Evolutionary conservation across 129 eudicot species (phyloP), one percentile per base, ranked within the genome.

Genomic region (Centella asiatica): DNA sequence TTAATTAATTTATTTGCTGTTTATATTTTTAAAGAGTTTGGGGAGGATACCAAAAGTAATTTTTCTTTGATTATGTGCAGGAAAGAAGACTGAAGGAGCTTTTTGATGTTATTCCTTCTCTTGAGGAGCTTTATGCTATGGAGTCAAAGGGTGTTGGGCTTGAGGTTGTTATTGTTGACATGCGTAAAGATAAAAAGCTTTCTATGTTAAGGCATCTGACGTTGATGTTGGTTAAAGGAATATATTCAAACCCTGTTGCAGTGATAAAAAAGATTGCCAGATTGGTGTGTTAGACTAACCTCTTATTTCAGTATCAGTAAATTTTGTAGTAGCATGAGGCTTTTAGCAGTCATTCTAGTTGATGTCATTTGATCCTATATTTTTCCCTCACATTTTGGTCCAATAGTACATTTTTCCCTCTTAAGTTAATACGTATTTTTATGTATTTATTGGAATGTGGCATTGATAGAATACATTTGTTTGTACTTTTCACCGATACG

Each of bases 1-100:
- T n/a, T n/a, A n/a, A n/a, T n/a, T n/a, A n/a, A n/a, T n/a, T n/a
- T n/a, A n/a, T n/a, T n/a, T n/a, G n/a, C n/a, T n/a, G n/a, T 45
- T 49, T 2, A 11, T n/a, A 31, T 18, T 5, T 34, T 18, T 18
- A 8, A 31, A 17, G 40, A 55, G 42, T 31, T 62, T 3, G 26
- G 69, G 55, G 9, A 19, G 51, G 26, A 17, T 19, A 28, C 53
- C 25, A 37, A 37, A 69, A 14, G 6, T 57, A 14, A 61, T 18
- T 37, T 10, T 6, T 55, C 61, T 33, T 27, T 2, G 14, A 56
- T 5, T 62, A 37, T 67, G 36, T 78, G 68, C 57, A 86, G 95
- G 95, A 83, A 72, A 86, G 76, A 78, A 80, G 95, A 75, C 82
- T 82, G 62, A 86, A 77, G 78, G 95, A 86, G 87, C 81, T 74